Percentiles rank a stretch among this genome's conserved stretches.
These are phyloP conservation scores for Chrysanthemum seticuspe DNA, from an alignment of 129 eudicot species.

Conservation along the genomic window DNA sequence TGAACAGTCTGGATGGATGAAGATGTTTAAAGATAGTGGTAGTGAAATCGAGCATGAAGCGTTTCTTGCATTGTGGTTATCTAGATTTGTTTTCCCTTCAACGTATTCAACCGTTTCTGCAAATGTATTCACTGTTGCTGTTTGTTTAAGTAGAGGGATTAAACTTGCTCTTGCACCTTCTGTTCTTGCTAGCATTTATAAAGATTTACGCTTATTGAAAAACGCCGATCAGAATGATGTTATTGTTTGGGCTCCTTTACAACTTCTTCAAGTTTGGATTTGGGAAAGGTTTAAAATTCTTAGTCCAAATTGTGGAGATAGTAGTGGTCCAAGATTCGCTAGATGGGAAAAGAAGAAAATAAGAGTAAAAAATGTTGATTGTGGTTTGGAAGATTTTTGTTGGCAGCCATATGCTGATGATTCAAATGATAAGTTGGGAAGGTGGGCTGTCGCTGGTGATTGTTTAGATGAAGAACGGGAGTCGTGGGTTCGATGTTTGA, in stretches of 20 bases:
- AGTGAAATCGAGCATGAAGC: constrained; percentile 8
- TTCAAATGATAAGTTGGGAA: constrained; percentile 19
- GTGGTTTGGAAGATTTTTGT: constrained; percentile 26
- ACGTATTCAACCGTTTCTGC: background rate
- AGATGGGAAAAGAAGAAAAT: background rate
- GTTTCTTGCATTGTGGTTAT: constrained; percentile 32
- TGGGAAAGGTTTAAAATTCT: constrained; percentile 39
- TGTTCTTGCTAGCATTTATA: constrained; percentile 36
- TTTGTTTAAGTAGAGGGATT: constrained; percentile 29
- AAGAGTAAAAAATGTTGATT: background rate
- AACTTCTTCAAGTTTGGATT: constrained; percentile 35
- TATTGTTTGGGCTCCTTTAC: constrained; percentile 34
- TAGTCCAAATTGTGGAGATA: background rate
- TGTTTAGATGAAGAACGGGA: constrained; percentile 28
- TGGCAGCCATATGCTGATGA: constrained; percentile 45
- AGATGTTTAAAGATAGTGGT: constrained; percentile 27
- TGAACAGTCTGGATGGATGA: constrained; percentile 27
- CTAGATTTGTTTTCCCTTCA: constrained; percentile 36
- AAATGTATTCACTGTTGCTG: constrained; percentile 20
- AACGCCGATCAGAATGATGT: constrained; percentile 1
- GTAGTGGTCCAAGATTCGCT: background rate
- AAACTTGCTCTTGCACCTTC: constrained; percentile 44
- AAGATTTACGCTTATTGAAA: constrained; percentile 26
- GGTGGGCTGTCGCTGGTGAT: constrained; percentile 18
- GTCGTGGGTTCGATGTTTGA: constrained; percentile 37